Evolutionary conservation across 2,329 filamentous ascomycete species (phyloP), one percentile per base, ranked within the genome.

Genomic region (Hypoxylon sp.): DNA sequence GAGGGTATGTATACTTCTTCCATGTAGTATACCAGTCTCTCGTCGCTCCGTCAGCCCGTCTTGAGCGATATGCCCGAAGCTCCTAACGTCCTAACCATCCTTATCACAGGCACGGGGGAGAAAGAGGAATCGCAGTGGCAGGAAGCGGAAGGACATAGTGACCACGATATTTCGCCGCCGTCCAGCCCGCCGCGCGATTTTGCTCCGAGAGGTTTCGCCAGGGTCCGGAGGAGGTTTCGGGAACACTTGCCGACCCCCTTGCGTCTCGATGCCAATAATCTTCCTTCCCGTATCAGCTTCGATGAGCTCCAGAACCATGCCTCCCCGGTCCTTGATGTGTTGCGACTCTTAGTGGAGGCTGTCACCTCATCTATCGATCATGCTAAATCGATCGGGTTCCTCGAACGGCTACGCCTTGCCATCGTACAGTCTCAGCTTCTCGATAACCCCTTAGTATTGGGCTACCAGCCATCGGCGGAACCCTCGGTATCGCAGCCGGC

Each of bases 301-400:
- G 69, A 74, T 49, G 64, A 71, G 5, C 57, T 75, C 46, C 74
- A 74, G 26, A 70, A 56, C 48, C 71, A 73, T 63, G 70, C 70
- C 42, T 74, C 72, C 36, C 72, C 74, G n/a, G 36, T 74, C 14
- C 14, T 74, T 52, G 70, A 73, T 14, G 44, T 72, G 26, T 18
- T 75, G 12, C 71, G 70, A 51, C 48, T 74, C 24, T 42, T 74
- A 18, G 48, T 75, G n/a, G 72, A 73, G 56, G 74, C 73, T 38
- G 73, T 77, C 12, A 75, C 73, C 38, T 75, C 73, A n/a, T 75
- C 74, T 3, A 76, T 77, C 60, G 74, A 76, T 50, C 73, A 73
- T 64, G 69, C 72, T 24, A 70, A 72, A 26, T 74, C 74, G 40
- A 73, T 73, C 59, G 73, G 71, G 14, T 77, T 76, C 60, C 70